Base-by-base conservation (phyloP, 164 flowering plant species). In the Umbilicus rupestris region DNA sequence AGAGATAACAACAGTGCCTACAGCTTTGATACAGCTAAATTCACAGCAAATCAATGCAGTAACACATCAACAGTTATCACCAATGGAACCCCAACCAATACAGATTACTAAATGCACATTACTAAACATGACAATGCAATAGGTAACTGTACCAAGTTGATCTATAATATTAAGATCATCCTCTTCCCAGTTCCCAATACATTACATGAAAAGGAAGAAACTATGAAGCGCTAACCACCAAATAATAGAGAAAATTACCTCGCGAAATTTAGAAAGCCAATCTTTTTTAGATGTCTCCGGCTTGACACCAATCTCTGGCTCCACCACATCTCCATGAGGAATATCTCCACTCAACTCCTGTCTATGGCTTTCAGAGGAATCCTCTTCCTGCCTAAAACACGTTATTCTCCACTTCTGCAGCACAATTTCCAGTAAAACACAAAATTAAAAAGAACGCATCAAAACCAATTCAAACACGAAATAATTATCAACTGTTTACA, bases 361-460 rank as follows among this genome's bases (percentile, higher is more conserved):
- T 62, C 76, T 73, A 2, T 76, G 64, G 15, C 42, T 65, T 28
- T 73, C 83, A 0, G 87, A 69, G 62, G 80, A 64, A 37, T 67
- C 73, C 35, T 81, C 82, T 66, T 85, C 92, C 55, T 77, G 77
- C 70, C 81, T 80, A 78, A 86, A 87, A 75, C 97, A 90, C 15
- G 77, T 78, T 73, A 88, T 69, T 68, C 75, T 87, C 87, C 83
- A 83, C 73, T 60, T 82, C 94, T 85, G 69, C 79, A 75, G 62
- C 31, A 63, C 16, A 73, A 68, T 12, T 59, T 39, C 2, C n/a
- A 37, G 14, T 60, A 62, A 59, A 65, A 0, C 63, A 52, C 26
- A 24, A 26, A 4, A 19, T 7, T 20, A 8, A 3, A 31, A 55
- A 63, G 20, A 62, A 68, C n/a, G 58, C 65, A 59, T 39, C 22